Evolutionary conservation across 352 stramenopile genomes (phyloP).

Genomic region (Globisporangium sylvaticum): DNA sequence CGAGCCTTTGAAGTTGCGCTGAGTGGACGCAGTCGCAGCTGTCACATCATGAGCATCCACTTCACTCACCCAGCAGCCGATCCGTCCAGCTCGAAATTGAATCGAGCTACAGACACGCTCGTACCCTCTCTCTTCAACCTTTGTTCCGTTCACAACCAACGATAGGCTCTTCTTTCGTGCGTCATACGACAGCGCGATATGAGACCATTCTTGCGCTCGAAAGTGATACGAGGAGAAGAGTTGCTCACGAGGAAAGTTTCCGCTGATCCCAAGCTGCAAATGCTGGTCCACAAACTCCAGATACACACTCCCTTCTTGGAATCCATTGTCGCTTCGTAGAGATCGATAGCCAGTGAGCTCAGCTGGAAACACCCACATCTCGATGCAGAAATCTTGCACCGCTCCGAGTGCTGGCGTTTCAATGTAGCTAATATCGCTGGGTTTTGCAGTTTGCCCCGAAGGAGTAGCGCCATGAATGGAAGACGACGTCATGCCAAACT

Average conservation of each 20-base stretch:
- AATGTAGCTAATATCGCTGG: constrained; percentile 58
- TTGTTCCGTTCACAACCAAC: constrained; percentile 56
- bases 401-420: constrained; percentile 62
- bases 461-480: constrained; percentile 6
- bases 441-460: constrained; percentile 26
- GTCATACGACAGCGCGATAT: constrained; percentile 61
- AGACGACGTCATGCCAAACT: constrained; percentile 50
- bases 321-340: constrained; percentile 71
- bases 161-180: constrained; percentile 19
- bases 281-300: constrained; percentile 65
- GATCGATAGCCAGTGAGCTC: constrained; percentile 61
- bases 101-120: constrained; percentile 37
- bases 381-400: constrained; percentile 64
- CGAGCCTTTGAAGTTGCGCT: constrained; percentile 68
- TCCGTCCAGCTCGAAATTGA: constrained; percentile 45
- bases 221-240: constrained; percentile 57
- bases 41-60: constrained; percentile 32
- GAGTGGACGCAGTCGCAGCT: constrained; percentile 26
- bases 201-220: constrained; percentile 60
- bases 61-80: constrained; percentile 74
- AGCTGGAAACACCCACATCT: constrained; percentile 76
- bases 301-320: constrained; percentile 63
- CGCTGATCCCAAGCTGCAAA: constrained; percentile 68
- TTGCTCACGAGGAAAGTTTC: constrained; percentile 66
- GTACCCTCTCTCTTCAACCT: constrained; percentile 35